Evolutionary conservation across 2,329 filamentous ascomycete species (phyloP).

Genomic region (Penicillium sp.): DNA sequence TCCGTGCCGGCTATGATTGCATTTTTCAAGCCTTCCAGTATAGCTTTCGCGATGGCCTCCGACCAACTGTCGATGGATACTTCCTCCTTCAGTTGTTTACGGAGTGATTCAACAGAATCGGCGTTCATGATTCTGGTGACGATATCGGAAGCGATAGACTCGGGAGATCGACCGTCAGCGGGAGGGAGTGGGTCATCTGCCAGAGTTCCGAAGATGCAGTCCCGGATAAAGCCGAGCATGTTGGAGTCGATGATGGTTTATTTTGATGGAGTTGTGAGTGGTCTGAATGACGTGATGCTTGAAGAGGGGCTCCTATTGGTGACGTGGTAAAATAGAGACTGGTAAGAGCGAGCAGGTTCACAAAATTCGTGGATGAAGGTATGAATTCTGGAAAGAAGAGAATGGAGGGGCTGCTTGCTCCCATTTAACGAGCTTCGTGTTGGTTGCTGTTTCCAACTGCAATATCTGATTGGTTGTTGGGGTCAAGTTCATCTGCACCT

Average conservation of each 20-base stretch:
- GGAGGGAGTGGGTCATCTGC: neutral
- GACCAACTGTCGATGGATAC: neutral
- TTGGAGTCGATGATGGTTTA: neutral
- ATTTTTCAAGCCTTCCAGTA: neutral
- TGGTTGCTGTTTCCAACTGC: no score
- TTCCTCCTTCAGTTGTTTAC: neutral
- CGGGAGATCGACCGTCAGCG: neutral
- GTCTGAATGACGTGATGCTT: neutral
- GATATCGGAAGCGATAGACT: neutral
- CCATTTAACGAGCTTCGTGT: no score
- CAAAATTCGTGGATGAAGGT: no score
- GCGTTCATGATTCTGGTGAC: neutral
- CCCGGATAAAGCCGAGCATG: neutral
- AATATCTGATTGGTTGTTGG: no score
- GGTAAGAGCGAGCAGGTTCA: no score
- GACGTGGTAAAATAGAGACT: no score
- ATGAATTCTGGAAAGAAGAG: no score
- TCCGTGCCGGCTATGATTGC: neutral
- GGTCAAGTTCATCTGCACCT: no score
- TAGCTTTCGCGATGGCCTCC: neutral
- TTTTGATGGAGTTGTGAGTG: rapidly evolving
- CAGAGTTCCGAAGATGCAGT: neutral
- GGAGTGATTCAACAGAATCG: neutral
- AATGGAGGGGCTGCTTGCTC: no score
- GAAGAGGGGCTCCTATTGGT: neutral